Base-by-base conservation (phyloP, 2,329 filamentous ascomycete species). In the Exophiala sp. region DNA sequence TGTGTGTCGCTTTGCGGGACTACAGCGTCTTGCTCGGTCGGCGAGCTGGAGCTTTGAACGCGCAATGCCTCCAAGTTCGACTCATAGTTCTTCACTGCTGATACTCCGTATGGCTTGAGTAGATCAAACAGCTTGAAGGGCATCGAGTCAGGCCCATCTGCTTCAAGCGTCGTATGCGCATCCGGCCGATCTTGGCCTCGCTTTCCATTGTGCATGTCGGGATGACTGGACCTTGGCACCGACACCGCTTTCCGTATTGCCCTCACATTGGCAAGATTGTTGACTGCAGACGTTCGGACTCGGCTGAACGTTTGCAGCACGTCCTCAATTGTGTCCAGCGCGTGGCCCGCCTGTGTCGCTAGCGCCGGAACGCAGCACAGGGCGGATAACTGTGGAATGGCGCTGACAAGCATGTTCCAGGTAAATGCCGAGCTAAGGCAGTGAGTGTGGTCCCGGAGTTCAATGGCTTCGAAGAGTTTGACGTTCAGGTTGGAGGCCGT, bases 301-400 rank as follows among this genome's bases (percentile, higher is more conserved):
- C 44, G 38, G 21, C 45, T 51, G 18, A 57, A 42, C 14, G 50
- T 54, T 14, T 38, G 38, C 16, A 57, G 29, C 24, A 50, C 29
- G 21, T 21, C 18, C 32, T 57, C 54, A 9, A 57, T 41, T 3
- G 51, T 46, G 41, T 57, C 51, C 7, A 57, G 47, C 21, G 34
- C 50, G n/a, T 39, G 24, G 39, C 34, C 34, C 41, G 42, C 45
- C 41, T 51, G 35, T 16, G 8, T 32, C 34, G 29, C 32, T 39
- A 57, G 39, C 8, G 36, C 33, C 33, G 54, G 49, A 32, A 57
- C 49, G 14, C 46, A 35, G 6, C 46, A 35, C 2, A 57, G 50
- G n/a, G 42, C 49, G 3, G 54, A 57, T 5, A 57, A 21, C 34
- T 57, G 54, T n/a, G 54, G 54, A 33, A 57, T 57, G 14, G 54